Evolutionary conservation across 371 early-diverging fungal genomes (phyloP), one percentile per base, ranked within the genome.

Genomic region (Apophysomyces elegans): DNA sequence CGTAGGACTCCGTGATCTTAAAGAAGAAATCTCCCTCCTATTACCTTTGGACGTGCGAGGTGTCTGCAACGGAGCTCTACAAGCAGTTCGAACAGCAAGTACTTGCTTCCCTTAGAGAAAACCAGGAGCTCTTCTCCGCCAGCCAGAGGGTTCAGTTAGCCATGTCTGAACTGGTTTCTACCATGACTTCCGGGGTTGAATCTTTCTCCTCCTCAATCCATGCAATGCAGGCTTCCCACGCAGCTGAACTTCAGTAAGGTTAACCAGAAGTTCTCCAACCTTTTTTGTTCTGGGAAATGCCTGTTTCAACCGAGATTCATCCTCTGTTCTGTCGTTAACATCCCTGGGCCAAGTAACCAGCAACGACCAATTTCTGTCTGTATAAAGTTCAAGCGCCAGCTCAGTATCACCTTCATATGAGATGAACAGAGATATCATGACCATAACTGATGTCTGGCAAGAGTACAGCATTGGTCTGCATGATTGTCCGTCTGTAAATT

Each of bases 1-100:
- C 32, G 32, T 26, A 26, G 32, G 32, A 26, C 32, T 26, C 32
- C 32, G 32, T 26, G 32, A 2, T 26, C 1, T 7, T 68, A 14
- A 58, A 37, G n/a, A 50, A 37, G 37, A 68, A 56, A 38, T 63
- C 60, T 21, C 61, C 60, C 1, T 37, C 21, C 16, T 45, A 68
- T 13, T 68, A 68, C 39, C 64, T 63, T 9, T 68, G 61, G 61
- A 6, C 44, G 0, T 38, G 45, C 5, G 26, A 14, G 0, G 3
- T 68, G 7, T 63, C 61, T 35, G 4, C 2, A 13, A 58, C 50
- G 8, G 64, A 35, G 13, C 45, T 35, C 18, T 64, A 64, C 26
- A 39, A 44, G 13, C 5, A 21, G 32, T 59, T 46, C 18, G 64
- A 64, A 16, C 21, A 11, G 6, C 46, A 64, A 41, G 44, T 32